Percentiles rank a stretch among this genome's conserved stretches.
phyloP scores from a whole-genome alignment of 345 rosid species.

The Geranium rotundifolium region DNA sequence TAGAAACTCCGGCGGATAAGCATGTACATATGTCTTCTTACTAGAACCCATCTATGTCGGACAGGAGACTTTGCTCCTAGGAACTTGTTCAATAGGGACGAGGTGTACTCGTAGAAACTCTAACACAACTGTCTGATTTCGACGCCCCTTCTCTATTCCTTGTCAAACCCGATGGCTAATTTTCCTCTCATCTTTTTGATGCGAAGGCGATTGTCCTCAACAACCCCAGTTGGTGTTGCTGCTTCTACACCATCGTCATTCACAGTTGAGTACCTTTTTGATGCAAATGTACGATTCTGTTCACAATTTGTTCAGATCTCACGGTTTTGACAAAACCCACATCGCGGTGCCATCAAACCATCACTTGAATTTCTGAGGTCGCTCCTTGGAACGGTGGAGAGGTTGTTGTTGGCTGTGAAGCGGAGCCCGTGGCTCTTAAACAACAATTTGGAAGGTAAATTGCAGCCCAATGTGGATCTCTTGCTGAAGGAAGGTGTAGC shows the following conservation, averaged over 20 bases:
- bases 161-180: no score
- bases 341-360: constrained; percentile 8
- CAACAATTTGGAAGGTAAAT: not conserved
- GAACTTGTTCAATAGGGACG: no score
- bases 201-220: not conserved
- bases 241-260: constrained; percentile 1
- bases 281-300: constrained; percentile 5
- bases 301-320: constrained; percentile 7
- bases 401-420: constrained; percentile 6
- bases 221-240: not conserved
- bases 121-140: no score
- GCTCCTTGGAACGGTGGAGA: constrained; percentile 4
- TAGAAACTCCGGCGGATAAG: no score
- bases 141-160: no score
- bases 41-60: no score
- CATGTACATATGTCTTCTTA: no score
- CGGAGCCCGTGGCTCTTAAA: constrained; percentile 13
- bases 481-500: constrained; percentile 14
- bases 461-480: constrained; percentile 14
- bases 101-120: no score
- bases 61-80: no score
- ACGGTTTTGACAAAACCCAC: not conserved
- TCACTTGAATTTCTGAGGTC: constrained; percentile 8
- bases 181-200: not conserved
- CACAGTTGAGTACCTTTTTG: constrained; percentile 5